These are phyloP conservation scores for Candida maesae DNA, from an alignment of 805 yeast genomes.

Conservation along the genomic window DNA sequence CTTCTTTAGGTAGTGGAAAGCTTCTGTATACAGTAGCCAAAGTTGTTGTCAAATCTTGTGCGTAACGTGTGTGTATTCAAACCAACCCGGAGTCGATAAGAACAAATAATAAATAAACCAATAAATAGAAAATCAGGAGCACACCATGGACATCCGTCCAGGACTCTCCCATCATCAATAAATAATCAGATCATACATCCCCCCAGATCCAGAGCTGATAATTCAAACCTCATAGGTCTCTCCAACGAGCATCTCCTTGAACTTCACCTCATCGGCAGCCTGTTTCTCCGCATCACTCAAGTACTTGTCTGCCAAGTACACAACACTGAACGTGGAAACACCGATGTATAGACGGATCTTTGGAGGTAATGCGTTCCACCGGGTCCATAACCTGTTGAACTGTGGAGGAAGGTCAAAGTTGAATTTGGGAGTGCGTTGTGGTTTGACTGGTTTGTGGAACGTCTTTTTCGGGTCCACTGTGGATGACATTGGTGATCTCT, in stretches of 20 bases:
- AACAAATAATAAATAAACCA: no score
- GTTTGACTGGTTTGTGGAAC: constrained; percentile 14
- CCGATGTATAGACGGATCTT: constrained; percentile 27
- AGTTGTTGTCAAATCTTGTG: no score
- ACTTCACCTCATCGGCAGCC: constrained; percentile 16
- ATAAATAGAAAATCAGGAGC: no score
- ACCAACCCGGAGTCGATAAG: no score
- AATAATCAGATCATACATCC: not conserved
- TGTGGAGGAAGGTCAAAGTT: constrained; percentile 4
- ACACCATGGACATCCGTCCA: no score
- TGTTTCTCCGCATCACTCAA: constrained; percentile 18
- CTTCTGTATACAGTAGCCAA: no score
- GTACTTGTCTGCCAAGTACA: constrained; percentile 23
- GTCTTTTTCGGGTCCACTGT: constrained; percentile 8
- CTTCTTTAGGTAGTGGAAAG: no score
- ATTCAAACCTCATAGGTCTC: not conserved
- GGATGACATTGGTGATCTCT: not conserved
- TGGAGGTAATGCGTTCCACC: constrained; percentile 25
- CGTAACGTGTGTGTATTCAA: no score
- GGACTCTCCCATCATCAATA: not conserved
- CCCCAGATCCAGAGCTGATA: no score
- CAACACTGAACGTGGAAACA: constrained; percentile 27
- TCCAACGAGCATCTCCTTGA: constrained; percentile 1
- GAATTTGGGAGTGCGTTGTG: not conserved
- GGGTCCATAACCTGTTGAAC: constrained; percentile 6